These are phyloP conservation scores for Ceratocystis alfenasii DNA, from an alignment of 2,329 filamentous ascomycete genomes.

Conservation along the genomic window DNA sequence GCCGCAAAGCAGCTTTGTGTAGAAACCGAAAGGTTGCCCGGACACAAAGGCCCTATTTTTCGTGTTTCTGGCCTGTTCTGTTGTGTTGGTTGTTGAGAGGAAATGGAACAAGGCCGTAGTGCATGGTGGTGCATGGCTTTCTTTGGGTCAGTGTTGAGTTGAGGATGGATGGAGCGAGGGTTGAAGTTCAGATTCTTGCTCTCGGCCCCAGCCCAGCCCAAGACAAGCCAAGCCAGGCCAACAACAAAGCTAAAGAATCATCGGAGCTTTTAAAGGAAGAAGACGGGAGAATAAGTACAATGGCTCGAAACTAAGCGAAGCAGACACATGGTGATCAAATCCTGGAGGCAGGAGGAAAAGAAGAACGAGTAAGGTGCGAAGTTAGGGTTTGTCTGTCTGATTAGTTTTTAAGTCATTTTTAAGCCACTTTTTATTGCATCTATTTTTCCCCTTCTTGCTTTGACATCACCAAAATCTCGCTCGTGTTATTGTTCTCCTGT, in stretches of 20 bases:
- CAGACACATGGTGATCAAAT: background rate
- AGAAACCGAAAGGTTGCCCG: background rate
- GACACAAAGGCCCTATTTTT: background rate
- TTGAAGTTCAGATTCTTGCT: too few relatives aligned
- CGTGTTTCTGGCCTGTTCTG: background rate
- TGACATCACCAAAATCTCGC: too few relatives aligned
- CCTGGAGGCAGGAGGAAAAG: background rate
- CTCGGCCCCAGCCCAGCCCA: too few relatives aligned
- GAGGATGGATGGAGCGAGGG: too few relatives aligned
- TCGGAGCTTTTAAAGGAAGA: too few relatives aligned
- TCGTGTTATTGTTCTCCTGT: background rate
- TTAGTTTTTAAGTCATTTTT: conserved; percentile 4
- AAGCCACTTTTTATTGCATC: background rate
- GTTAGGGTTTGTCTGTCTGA: background rate
- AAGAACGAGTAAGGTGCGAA: background rate
- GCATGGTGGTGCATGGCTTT: background rate
- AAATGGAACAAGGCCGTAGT: background rate
- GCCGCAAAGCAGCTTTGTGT: background rate
- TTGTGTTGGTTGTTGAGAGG: background rate
- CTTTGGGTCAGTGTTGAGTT: too few relatives aligned
- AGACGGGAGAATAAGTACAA: too few relatives aligned
- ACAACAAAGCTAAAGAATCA: too few relatives aligned
- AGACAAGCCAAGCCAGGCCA: too few relatives aligned
- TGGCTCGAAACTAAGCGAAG: background rate
- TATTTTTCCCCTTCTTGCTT: background rate